A percentile compares a stretch with the other conserved stretches of the same genome.
These are phyloP conservation scores for Diphasiastrum complanatum DNA, from an alignment of 83 land plant genomes.

Conservation along the genomic window DNA sequence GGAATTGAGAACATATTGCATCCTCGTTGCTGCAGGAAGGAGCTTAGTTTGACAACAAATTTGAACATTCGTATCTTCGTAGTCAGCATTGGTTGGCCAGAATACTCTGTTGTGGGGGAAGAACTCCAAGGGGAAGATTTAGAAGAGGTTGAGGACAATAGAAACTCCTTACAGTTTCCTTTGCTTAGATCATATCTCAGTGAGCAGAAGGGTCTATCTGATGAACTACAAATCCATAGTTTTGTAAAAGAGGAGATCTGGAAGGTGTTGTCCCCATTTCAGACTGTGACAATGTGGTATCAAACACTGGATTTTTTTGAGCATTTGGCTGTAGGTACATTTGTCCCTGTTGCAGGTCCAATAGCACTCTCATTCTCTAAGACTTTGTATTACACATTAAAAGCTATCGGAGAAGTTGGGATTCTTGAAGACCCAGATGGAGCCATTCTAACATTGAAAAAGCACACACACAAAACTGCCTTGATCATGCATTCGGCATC, in stretches of 20 bases:
- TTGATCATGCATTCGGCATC: not conserved
- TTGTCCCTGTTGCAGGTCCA: slow-evolving; percentile 6
- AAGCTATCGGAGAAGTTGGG: not conserved
- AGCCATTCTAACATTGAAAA: not conserved
- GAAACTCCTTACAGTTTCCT: not conserved
- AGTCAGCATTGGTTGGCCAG: not conserved
- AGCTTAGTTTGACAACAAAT: not conserved
- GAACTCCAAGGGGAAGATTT: not conserved
- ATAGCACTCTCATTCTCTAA: not conserved
- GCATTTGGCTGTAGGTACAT: not conserved
- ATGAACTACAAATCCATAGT: slow-evolving; percentile 6
- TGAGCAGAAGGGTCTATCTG: not conserved
- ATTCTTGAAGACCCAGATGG: not conserved
- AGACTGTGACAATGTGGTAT: not conserved
- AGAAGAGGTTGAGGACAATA: not conserved
- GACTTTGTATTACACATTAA: not conserved
- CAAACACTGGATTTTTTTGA: slow-evolving; percentile 2
- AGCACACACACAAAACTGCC: not conserved
- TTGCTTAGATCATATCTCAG: not conserved
- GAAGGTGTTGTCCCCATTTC: not conserved
- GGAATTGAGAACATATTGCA: not conserved
- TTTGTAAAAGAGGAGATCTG: slow-evolving; percentile 8
- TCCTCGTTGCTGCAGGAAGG: not conserved
- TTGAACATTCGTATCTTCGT: slow-evolving; percentile 1
- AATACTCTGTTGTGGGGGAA: not conserved